Base-by-base conservation (phyloP, 306 rosid genomes). In the Ceratonia siliqua region DNA sequence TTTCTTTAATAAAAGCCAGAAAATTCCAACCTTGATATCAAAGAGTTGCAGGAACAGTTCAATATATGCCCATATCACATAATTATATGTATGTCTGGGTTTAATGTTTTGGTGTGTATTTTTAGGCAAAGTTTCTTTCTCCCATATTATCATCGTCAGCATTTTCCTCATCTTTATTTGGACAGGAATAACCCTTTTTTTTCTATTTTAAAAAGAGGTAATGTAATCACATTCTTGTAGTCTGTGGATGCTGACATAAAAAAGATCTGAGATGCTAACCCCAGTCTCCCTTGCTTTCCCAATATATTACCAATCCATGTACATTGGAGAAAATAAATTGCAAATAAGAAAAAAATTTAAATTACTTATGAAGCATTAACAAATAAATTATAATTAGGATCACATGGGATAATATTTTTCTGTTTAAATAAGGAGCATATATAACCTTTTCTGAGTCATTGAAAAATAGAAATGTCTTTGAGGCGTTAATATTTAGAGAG, bases 391-490 rank as follows among this genome's bases (percentile, higher is more conserved):
- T 11, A 79, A 39, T 1, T 20, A 49, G 42, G 59, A 74, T 22
- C 17, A 22, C 41, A 33, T 11, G 32, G 20, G 21, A 76, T 27
- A 42, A 57, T 45, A 38, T 33, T 27, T 27, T 22, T 72, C 14
- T 22, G 55, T 38, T 32, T 15, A 57, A 21, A 68, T 57, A 35
- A 36, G 54, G 54, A 62, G 53, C 35, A 57, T 25, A 22, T 35
- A 30, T 28, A 67, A 58, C 58, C 50, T 49, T 68, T 58, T 70
- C 52, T 45, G 8, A 54, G 41, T 52, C 8, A 28, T 11, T 53
- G 38, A 54, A 41, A 83, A 70, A 42, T 57, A 33, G 62, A 74
- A 67, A 41, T 61, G 73, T 45, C 56, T 50, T 48, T 46, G 45
- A 36, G 28, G 63, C 32, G 58, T 41, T 32, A 49, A 65, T 43